phyloP scores from a whole-genome alignment of 495 filamentous ascomycete species.

The Neurospora hispaniola region DNA sequence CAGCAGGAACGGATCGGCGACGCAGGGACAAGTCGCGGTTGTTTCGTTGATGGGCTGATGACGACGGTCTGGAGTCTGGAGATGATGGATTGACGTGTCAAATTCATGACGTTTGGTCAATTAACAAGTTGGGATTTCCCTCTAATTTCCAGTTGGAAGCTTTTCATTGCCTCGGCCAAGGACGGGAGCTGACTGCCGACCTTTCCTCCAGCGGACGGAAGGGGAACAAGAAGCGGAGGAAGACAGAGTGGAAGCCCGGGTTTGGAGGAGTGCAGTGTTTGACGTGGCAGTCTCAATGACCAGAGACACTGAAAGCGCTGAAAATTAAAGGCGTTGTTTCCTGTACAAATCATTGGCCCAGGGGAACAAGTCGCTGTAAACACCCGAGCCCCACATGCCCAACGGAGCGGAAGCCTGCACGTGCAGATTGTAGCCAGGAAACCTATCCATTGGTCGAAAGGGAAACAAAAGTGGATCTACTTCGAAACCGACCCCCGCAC shows the following conservation, averaged over 20 bases:
- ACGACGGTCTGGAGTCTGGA: not conserved
- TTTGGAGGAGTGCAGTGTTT: not conserved
- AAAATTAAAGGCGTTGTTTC: not conserved
- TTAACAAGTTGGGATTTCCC: not conserved
- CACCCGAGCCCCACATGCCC: not conserved
- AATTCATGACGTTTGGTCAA: not conserved
- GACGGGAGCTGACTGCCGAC: not conserved
- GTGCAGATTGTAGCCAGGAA: not conserved
- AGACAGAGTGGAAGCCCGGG: not conserved
- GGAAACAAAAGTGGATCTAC: not conserved
- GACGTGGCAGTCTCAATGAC: not conserved
- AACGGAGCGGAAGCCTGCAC: not conserved
- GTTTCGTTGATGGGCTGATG: not conserved
- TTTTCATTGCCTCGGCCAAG: not conserved
- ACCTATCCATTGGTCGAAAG: not conserved
- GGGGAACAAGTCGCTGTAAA: not conserved
- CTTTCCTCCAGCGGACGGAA: not conserved
- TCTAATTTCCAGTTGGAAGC: not conserved
- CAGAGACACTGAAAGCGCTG: not conserved
- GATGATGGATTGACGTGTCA: not conserved
- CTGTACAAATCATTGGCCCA: not conserved
- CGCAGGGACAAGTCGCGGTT: not conserved
- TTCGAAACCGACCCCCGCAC: not conserved
- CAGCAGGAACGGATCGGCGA: not conserved
- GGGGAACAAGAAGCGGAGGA: not conserved